Evolutionary conservation across 768 basidiomycete species (phyloP), one percentile per base, ranked within the genome.

Genomic region (Boletus vinaceobasis): DNA sequence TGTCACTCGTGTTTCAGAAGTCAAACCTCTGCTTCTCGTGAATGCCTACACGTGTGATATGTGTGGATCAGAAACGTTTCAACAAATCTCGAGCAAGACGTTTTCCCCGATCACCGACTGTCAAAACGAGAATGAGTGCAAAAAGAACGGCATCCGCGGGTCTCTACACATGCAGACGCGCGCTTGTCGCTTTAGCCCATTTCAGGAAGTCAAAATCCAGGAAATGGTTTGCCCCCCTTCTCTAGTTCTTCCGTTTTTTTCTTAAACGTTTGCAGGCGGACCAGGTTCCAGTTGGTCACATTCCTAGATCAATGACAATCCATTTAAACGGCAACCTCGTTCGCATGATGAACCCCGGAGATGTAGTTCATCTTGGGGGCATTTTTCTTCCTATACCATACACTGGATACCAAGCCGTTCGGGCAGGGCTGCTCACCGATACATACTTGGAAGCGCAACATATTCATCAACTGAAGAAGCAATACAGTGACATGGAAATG

Each of bases 241-340:
- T 47, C 37, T 33, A 0, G 17, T 40, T 6, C 6, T 44, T 17
- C 26, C n/a, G 10, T 15, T 15, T n/a, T 29, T 19, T 44, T 46
- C 56, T 65, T 35, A 65, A 48, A 40, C 4, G 47, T 38, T 53
- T 38, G 0, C 62, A 93, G 93, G 90, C 96, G 26, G 96, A 98
- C 66, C 97, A 99, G 86, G 97, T 99, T 1, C 97, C 97, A 23
- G 96, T 99, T 44, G 97, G 97, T 5, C 97, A 99, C 70, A 99
- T 99, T 54, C 97, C 97, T 23, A 87, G 97, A 37, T 94, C 95
- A 3, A 98, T 98, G 97, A 94, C 94, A 0, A 72, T 97, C n/a
- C 94, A 99, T 67, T 79, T 98, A 33, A 86, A 92, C 59, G 97
- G 97, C 23, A 87, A 80, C 56, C 80, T 97, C 35, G 95, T 93